These are phyloP conservation scores for Psilocybe tampanensis DNA, from an alignment of 768 basidiomycete species.

Conservation along the genomic window DNA sequence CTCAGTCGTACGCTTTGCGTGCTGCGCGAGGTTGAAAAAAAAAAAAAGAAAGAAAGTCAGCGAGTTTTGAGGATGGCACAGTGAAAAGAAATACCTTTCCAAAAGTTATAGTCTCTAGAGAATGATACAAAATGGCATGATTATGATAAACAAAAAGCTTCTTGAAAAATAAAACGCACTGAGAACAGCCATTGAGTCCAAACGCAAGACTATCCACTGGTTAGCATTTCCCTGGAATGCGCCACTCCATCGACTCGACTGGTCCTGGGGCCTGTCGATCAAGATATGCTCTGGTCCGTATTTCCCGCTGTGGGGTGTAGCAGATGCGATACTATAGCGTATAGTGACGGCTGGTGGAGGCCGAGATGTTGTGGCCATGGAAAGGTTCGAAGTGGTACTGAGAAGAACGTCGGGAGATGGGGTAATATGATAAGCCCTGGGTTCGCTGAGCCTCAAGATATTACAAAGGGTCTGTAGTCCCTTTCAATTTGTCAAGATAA, in stretches of 20 bases:
- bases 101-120: slow-evolving; percentile 71
- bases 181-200: slow-evolving; percentile 62
- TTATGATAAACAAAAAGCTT: neutral
- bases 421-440: too few species aligned
- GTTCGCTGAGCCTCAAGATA: too few species aligned
- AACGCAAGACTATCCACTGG: slow-evolving; percentile 73
- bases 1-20: slow-evolving; percentile 38
- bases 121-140: neutral
- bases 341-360: slow-evolving; percentile 30
- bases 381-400: too few species aligned
- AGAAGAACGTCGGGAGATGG: neutral
- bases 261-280: slow-evolving; percentile 62
- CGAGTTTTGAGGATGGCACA: slow-evolving; percentile 5
- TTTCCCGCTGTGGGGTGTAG: slow-evolving; percentile 71
- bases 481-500: too few species aligned
- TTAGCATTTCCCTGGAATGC: slow-evolving; percentile 57
- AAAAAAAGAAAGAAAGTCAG: slow-evolving; percentile 3
- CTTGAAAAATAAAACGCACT: slow-evolving; percentile 50
- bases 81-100: slow-evolving; percentile 61
- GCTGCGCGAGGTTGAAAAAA: slow-evolving; percentile 29
- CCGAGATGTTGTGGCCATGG: neutral
- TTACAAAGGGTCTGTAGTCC: too few species aligned
- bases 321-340: slow-evolving; percentile 55
- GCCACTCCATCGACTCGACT: slow-evolving; percentile 76
- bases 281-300: slow-evolving; percentile 74